Evolutionary conservation across 2,329 filamentous ascomycete species (phyloP).

Genomic region (Phyllosticta citriasiana): DNA sequence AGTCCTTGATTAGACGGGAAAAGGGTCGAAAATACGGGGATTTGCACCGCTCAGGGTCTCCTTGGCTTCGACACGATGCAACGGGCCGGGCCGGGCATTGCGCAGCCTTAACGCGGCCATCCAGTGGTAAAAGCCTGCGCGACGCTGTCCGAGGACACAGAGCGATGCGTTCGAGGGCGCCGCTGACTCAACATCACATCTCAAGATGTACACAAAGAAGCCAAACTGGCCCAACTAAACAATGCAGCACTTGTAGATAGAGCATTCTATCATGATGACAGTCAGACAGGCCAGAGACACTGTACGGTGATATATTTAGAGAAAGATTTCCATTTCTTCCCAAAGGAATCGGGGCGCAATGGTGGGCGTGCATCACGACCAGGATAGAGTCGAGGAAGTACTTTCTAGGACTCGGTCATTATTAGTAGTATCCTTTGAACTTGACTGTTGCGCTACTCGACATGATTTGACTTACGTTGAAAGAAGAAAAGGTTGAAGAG

Average conservation of each 20-base stretch:
- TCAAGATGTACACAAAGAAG: too few relatives aligned
- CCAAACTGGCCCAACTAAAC: too few relatives aligned
- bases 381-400: not conserved
- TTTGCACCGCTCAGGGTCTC: not conserved
- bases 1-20: not conserved
- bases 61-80: not conserved
- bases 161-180: not conserved
- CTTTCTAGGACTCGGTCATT: not conserved
- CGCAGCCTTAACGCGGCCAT: not conserved
- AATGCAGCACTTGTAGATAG: too few relatives aligned
- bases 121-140: not conserved
- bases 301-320: not conserved
- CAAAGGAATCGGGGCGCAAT: not conserved
- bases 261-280: too few relatives aligned
- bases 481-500: conserved; percentile 47
- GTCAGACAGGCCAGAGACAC: not conserved
- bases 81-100: not conserved
- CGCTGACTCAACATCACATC: too few relatives aligned
- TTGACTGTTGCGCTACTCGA: not conserved
- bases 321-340: not conserved
- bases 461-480: conserved; percentile 35
- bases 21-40: not conserved
- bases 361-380: not conserved
- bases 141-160: not conserved
- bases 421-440: conserved; percentile 34